Evolutionary conservation across 2,329 filamentous ascomycete species (phyloP), one percentile per base, ranked within the genome.

Genomic region (Diaporthe velutina): DNA sequence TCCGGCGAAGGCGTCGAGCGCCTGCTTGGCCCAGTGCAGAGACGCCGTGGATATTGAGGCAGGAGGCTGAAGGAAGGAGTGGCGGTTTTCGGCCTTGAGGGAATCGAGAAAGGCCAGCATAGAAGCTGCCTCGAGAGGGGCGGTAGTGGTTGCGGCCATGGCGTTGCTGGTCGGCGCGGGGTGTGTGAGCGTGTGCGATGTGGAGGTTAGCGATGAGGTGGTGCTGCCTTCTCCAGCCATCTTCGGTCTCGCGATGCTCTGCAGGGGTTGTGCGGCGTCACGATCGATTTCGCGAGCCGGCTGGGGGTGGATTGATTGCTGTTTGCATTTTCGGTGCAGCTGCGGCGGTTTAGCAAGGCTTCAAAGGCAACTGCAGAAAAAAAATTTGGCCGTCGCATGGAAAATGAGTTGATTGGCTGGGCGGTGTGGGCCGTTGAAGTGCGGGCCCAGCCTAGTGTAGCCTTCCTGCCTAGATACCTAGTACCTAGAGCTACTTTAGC

Each of bases 21-120:
- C 94, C 54, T 90, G 87, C 84, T 98, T 98, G n/a, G 94, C 92
- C 70, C 95, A 90, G 74, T 91, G 89, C 30, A 97, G 86, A 25
- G 94, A 92, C 4, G 93, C 91, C 42, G 90, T 88, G 60, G 95
- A 91, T 42, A 98, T 87, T 30, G 90, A 84, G 10, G 89, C 80
- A 3, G 90, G 87, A 6, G 96, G 95, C 77, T 93, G 92, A n/a
- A 98, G 87, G 81, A 98, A 98, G 35, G 85, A 83, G 81, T 96
- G 92, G 17, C 94, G 93, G 75, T 91, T 90, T 74, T 87, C 85
- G 22, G 91, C 83, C 77, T 84, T 85, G 66, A 94, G 86, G 77
- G 86, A 88, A 74, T 91, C 87, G 75, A 93, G 85, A 75, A 94
- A 86, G 35, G 87, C 86, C 25, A 84, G 78, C 78, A 86, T 83